These are phyloP conservation scores for Dioscorea cayenensis DNA, from an alignment of 116 monocot species.

Conservation along the genomic window DNA sequence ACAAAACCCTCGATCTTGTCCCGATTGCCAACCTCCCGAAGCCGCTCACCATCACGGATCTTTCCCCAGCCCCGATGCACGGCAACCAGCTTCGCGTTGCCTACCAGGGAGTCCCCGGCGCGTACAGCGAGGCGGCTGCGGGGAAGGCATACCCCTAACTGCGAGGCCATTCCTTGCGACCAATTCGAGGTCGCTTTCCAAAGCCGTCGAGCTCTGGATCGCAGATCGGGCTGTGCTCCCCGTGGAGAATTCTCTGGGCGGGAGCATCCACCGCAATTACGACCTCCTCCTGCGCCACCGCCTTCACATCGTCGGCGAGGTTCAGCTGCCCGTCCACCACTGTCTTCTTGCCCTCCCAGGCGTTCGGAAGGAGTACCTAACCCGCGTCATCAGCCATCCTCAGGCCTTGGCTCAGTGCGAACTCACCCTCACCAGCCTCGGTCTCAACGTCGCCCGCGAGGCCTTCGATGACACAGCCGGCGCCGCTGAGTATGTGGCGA, in stretches of 20 bases:
- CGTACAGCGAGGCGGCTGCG: slow-evolving; percentile 79
- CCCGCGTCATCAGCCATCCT: slow-evolving; percentile 54
- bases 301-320: slow-evolving; percentile 78
- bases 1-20: slow-evolving; percentile 28
- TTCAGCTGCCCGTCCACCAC: slow-evolving; percentile 77
- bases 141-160: slow-evolving; percentile 69
- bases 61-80: slow-evolving; percentile 65
- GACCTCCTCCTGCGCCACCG: slow-evolving; percentile 72
- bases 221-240: slow-evolving; percentile 81
- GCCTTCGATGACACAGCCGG: slow-evolving; percentile 60
- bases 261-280: slow-evolving; percentile 81
- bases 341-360: slow-evolving; percentile 63
- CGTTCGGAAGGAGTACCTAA: slow-evolving; percentile 36
- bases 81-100: slow-evolving; percentile 66
- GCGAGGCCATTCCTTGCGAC: slow-evolving; percentile 77
- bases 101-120: slow-evolving; percentile 79
- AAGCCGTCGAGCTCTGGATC: slow-evolving; percentile 81
- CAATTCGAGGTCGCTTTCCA: slow-evolving; percentile 84
- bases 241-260: slow-evolving; percentile 77
- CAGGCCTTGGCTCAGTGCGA: slow-evolving; percentile 50
- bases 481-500: slow-evolving; percentile 36
- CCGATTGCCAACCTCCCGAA: slow-evolving; percentile 30
- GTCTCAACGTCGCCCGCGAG: slow-evolving; percentile 43
- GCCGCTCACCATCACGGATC: slow-evolving; percentile 46
- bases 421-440: slow-evolving; percentile 31